Evolutionary conservation across 108 stramenopile species (phyloP).

Genomic region (Parietichytrium sp.): DNA sequence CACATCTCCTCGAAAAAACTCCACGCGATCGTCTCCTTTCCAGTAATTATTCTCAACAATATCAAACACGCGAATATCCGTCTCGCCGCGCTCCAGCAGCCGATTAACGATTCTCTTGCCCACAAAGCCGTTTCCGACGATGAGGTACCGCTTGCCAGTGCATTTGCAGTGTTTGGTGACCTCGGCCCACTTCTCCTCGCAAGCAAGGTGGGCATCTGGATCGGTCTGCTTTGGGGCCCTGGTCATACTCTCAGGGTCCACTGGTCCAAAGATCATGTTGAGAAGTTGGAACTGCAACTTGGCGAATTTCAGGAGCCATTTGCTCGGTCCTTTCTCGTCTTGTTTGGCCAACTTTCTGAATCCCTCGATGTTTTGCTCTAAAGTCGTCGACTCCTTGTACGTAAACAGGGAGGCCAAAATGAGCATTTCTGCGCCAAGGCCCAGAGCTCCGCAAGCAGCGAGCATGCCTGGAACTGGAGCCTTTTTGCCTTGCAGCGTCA

Average conservation of each 20-base stretch:
- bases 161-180: not conserved
- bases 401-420: not conserved
- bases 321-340: not conserved
- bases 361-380: no score
- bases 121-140: slow-evolving; percentile 36
- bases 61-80: not conserved
- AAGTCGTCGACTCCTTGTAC: not conserved
- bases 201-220: not conserved
- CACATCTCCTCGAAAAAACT: not conserved
- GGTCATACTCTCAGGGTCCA: not conserved
- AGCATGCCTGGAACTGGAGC: not conserved
- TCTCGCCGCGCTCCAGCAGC: slow-evolving; percentile 14
- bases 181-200: not conserved
- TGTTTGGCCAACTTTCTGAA: no score
- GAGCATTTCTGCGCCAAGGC: not conserved
- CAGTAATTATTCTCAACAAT: not conserved
- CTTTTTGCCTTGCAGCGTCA: not conserved
- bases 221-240: not conserved
- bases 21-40: not conserved
- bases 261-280: not conserved
- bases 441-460: not conserved
- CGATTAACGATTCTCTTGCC: slow-evolving; percentile 3
- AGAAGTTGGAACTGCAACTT: not conserved
- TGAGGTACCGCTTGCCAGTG: not conserved
- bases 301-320: not conserved